These are phyloP conservation scores for Magnolia changhungtana DNA, from an alignment of 164 flowering plant genomes.

Conservation along the genomic window DNA sequence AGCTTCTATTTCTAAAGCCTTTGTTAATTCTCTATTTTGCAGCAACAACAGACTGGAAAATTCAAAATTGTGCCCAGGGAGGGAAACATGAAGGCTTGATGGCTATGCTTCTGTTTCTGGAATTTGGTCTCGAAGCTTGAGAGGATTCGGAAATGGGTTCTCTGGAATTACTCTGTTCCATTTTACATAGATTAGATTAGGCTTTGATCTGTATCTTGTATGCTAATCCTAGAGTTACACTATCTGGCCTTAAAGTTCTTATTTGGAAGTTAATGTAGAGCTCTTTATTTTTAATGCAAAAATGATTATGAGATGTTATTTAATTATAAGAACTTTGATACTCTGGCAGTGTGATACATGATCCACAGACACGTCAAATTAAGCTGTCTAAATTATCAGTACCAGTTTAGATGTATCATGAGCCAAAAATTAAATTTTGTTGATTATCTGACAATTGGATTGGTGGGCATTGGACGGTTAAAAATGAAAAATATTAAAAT, in stretches of 20 bases:
- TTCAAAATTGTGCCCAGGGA: slow-evolving; percentile 85
- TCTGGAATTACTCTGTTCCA: neutral
- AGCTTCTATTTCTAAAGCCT: neutral
- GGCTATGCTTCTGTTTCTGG: neutral
- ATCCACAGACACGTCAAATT: no score
- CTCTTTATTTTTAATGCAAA: neutral
- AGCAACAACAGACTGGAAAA: slow-evolving; percentile 90
- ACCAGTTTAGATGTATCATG: no score
- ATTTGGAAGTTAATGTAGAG: neutral
- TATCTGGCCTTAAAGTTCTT: neutral
- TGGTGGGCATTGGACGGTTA: no score
- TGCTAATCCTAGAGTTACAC: neutral
- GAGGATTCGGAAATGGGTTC: neutral
- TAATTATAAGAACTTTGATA: no score
- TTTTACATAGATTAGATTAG: neutral
- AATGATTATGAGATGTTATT: neutral
- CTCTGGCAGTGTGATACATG: no score
- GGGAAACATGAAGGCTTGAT: neutral
- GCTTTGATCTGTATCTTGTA: neutral
- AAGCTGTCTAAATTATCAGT: no score
- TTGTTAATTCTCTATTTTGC: slow-evolving; percentile 26
- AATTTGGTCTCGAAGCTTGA: neutral
- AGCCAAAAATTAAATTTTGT: no score
- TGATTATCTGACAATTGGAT: no score
- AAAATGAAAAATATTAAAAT: no score